Evolutionary conservation across 495 filamentous ascomycete genomes (phyloP), one percentile per base, ranked within the genome.

Genomic region (Darksidea phi): DNA sequence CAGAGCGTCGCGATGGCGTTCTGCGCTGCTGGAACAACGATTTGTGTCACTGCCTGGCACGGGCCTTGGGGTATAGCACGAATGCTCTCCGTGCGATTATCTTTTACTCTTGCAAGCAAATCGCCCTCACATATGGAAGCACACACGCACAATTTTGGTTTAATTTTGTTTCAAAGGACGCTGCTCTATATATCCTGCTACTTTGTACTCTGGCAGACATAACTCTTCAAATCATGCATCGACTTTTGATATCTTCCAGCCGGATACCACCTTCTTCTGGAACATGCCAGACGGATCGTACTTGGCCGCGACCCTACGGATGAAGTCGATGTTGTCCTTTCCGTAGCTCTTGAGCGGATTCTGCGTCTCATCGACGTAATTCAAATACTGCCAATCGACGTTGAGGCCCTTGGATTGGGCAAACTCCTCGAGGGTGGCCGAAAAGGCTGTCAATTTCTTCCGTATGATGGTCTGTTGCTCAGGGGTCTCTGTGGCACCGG

Each of bases 351-450:
- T 65, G 48, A 81, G 67, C 1, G 75, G 72, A 56, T 74, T 59
- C 59, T 74, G 72, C 45, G 47, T 69, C 25, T 49, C 18, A 21
- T 45, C 67, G 11, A 68, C 71, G 50, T 74, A 74, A 56, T 83
- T 82, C 61, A 82, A 75, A 59, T 86, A 86, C 32, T 54, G 34
- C 51, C 32, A 43, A 12, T 3, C 18, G 34, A 41, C 25, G 13
- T 38, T 17, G 13, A 60, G 24, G 6, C 57, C 61, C 42, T 6
- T 8, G 2, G 20, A 42, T 28, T 59, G 38, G 1, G 55, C 52
- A 43, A 11, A 54, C 24, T 1, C 18, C 6, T 36, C 37, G 6
- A 48, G 15, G 21, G 53, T 46, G 17, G 21, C 61, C 48, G n/a
- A 77, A 60, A 20, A 76, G 37, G 28, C 65, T 58, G 34, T 67